These are phyloP conservation scores for Hymenoscyphus linearis DNA, from an alignment of 2,329 filamentous ascomycete species.

Conservation along the genomic window DNA sequence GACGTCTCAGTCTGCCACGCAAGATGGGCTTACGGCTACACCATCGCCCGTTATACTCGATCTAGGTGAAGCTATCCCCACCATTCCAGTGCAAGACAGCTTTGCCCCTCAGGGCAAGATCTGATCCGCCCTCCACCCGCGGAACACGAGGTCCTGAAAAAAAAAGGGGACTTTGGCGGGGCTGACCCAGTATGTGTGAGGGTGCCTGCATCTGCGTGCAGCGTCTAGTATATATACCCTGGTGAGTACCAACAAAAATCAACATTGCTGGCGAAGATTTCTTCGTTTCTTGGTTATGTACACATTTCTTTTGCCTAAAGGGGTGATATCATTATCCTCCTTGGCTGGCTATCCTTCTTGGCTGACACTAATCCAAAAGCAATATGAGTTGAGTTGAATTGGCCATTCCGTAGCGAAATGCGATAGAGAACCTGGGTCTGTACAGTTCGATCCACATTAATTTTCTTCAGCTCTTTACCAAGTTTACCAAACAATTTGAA, in stretches of 20 bases:
- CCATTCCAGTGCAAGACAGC: not conserved
- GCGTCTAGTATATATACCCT: not conserved
- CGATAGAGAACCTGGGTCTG: too few relatives aligned
- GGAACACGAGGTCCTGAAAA: not conserved
- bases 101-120: not conserved
- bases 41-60: not conserved
- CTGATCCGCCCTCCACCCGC: not conserved
- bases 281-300: too few relatives aligned
- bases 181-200: not conserved
- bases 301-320: too few relatives aligned
- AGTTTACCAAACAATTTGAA: too few relatives aligned
- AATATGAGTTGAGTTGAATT: too few relatives aligned
- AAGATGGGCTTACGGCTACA: not conserved
- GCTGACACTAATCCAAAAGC: too few relatives aligned
- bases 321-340: too few relatives aligned
- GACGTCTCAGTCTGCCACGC: too few relatives aligned
- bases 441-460: too few relatives aligned
- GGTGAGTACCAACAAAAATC: not conserved
- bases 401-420: too few relatives aligned
- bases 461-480: too few relatives aligned
- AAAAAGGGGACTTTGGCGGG: not conserved
- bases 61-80: not conserved
- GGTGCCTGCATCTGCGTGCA: not conserved
- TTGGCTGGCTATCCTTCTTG: too few relatives aligned
- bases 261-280: not conserved